These are phyloP conservation scores for Venturia pyrina DNA, from an alignment of 2,329 filamentous ascomycete species.

Conservation along the genomic window DNA sequence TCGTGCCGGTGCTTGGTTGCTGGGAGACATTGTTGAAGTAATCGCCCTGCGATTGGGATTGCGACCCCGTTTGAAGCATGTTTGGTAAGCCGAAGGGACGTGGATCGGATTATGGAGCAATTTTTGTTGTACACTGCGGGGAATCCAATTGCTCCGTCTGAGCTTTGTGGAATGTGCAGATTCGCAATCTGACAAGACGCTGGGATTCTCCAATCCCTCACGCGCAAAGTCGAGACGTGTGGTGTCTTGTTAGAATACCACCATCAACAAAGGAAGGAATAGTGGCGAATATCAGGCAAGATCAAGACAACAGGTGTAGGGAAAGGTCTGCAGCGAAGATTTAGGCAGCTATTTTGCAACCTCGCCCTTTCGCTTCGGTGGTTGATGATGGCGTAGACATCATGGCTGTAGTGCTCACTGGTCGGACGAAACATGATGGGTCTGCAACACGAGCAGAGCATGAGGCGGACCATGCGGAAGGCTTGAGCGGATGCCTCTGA, in stretches of 20 bases:
- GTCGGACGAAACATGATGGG: background rate
- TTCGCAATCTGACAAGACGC: background rate
- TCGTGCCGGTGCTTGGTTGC: slow-evolving; percentile 27
- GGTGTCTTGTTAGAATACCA: background rate
- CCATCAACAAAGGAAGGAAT: background rate
- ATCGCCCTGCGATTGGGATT: slow-evolving; percentile 25
- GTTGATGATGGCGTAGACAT: background rate
- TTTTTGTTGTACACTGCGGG: background rate
- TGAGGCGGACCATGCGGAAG: background rate
- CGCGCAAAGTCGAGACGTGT: background rate
- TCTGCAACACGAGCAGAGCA: background rate
- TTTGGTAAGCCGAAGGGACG: background rate
- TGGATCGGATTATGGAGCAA: background rate
- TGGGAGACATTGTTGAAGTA: slow-evolving; percentile 49
- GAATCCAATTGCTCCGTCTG: background rate
- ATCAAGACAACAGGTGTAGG: background rate
- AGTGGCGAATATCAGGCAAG: background rate
- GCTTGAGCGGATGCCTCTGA: background rate
- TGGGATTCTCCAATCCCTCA: background rate
- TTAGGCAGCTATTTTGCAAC: slow-evolving; percentile 2
- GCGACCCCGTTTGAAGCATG: slow-evolving; percentile 5
- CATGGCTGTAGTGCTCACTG: background rate
- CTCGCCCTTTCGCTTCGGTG: background rate
- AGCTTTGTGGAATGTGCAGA: background rate
- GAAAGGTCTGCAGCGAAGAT: background rate